Evolutionary conservation across 2,329 filamentous ascomycete species (phyloP).

Genomic region (Aspergillus phoenicis): DNA sequence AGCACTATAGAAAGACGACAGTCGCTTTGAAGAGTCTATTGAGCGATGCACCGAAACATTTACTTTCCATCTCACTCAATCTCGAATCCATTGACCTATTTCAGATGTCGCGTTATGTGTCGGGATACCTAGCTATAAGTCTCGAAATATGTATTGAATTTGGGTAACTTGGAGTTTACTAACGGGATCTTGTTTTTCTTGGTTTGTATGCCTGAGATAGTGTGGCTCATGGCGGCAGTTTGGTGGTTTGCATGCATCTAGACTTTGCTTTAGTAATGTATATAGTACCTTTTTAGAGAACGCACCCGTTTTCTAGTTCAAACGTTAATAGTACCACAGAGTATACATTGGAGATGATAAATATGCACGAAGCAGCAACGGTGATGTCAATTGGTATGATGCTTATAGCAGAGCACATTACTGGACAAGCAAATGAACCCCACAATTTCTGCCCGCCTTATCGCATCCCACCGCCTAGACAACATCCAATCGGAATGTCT

Average conservation of each 20-base stretch:
- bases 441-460: constrained; percentile 28
- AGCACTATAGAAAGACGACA: constrained; percentile 36
- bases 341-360: too few relatives aligned
- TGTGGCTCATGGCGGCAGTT: neutral
- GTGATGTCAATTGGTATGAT: neutral
- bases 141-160: neutral
- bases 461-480: constrained; percentile 3
- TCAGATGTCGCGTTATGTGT: neutral
- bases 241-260: neutral
- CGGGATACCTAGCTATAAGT: neutral
- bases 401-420: neutral
- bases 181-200: neutral
- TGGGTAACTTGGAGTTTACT: neutral
- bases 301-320: neutral
- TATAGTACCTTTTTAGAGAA: neutral
- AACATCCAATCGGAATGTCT: neutral
- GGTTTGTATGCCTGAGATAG: neutral
- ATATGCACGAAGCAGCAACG: neutral
- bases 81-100: neutral
- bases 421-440: constrained; percentile 18
- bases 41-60: neutral
- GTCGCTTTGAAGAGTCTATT: constrained; percentile 28
- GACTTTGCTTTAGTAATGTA: neutral
- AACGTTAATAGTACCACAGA: too few relatives aligned
- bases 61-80: neutral